Evolutionary conservation across 73 alveolate genomes (phyloP), one percentile per base, ranked within the genome.

Genomic region (Paramecium sonneborni): DNA sequence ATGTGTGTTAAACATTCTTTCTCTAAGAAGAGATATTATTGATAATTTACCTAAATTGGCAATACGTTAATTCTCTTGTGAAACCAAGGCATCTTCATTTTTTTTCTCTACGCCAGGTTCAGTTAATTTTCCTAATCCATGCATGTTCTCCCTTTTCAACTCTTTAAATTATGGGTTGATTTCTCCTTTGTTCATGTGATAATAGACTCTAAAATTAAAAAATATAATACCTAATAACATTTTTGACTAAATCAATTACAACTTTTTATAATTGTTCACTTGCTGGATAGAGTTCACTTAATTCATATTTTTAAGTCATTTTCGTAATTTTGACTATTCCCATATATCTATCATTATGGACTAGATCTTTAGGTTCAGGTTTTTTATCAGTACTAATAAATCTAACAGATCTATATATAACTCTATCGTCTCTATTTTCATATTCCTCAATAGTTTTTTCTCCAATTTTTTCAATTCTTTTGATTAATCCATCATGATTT

Each of bases 391-490:
- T 57, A 10, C 41, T 57, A 37, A 12, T 39, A 41, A 88, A 94
- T 70, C 95, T 95, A 21, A 94, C 94, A 20, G 95, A 76, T 38
- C 98, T 57, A 76, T 95, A 95, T 12, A 95, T 86, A 23, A 97
- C 96, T 85, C 93, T 93, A 85, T 96, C 98, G 57, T 96, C 99
- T 46, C 99, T 88, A 57, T 96, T 96, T 92, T 95, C 91, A 92
- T 93, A 97, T 74, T 93, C 82, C 94, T 96, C 98, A 30, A 94
- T 62, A 12, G 98, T 97, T 93, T 97, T 96, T 37, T 92, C 86
- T 18, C 99, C 99, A 39, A 97, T 95, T 26, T 74, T 72, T 94
- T 97, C 99, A 35, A 96, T 98, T 93, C 99, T 92, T 76, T 95
- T 93, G 28, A 95, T 95, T 23, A 96, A 89, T 4, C 99, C 99